phyloP scores from a whole-genome alignment of 805 yeast genomes.

The Brettanomyces sp. region DNA sequence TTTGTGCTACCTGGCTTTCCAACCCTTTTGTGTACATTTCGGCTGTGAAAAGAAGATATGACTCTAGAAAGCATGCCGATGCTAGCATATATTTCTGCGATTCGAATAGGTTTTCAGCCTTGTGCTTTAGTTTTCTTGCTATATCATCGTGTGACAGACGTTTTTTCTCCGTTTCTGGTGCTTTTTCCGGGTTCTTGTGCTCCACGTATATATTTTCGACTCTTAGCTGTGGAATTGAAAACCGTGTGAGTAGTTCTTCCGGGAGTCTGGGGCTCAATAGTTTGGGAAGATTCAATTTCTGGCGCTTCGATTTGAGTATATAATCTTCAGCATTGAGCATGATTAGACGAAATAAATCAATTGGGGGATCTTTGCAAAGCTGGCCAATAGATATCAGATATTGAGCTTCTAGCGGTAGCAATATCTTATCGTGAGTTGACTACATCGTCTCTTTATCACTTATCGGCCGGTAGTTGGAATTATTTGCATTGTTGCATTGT shows the following conservation, averaged over 20 bases:
- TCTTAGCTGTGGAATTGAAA: slow-evolving; percentile 10
- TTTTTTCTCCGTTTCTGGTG: background rate
- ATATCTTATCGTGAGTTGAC: no score
- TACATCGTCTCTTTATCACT: no score
- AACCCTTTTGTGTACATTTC: slow-evolving; percentile 15
- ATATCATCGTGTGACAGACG: background rate
- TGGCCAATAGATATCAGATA: no score
- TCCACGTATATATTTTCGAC: slow-evolving; percentile 8
- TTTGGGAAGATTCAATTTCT: slow-evolving; percentile 10
- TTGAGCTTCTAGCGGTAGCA: no score
- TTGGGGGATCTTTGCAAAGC: background rate
- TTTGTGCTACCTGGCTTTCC: background rate
- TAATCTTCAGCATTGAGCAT: background rate
- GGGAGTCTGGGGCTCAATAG: slow-evolving; percentile 14
- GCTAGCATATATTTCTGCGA: slow-evolving; percentile 9
- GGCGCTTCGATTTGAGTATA: background rate
- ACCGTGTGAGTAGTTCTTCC: slow-evolving; percentile 5
- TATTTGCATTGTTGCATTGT: no score
- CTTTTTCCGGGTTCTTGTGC: background rate
- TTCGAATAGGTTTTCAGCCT: slow-evolving; percentile 11
- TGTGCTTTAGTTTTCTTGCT: slow-evolving; percentile 10
- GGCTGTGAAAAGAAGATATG: slow-evolving; percentile 17
- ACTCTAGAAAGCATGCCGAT: slow-evolving; percentile 16
- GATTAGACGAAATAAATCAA: background rate
- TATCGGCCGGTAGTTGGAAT: no score